phyloP scores from a whole-genome alignment of 2,329 filamentous ascomycete genomes.

The Botryotinia calthae region DNA sequence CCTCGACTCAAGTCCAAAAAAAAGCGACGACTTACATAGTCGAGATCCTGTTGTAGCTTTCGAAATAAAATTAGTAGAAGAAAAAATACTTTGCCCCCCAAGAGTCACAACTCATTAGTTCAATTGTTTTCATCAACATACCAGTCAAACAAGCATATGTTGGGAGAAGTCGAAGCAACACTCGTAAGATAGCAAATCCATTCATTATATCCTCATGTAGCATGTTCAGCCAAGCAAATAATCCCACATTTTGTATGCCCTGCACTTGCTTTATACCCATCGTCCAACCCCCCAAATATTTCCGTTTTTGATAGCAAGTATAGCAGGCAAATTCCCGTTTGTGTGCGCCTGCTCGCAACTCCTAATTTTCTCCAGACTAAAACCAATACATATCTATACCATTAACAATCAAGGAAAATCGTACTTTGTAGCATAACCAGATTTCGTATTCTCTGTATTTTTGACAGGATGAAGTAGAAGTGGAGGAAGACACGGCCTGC shows the following conservation, averaged over 20 bases:
- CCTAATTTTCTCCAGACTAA: background rate
- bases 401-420: background rate
- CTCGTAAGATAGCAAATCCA: background rate
- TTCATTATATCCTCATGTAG: background rate
- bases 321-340: background rate
- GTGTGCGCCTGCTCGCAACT: background rate
- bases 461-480: constrained; percentile 61
- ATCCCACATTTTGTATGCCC: background rate
- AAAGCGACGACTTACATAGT: rapidly evolving
- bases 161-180: background rate
- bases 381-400: background rate
- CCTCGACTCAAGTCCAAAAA: rapidly evolving
- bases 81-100: too few relatives aligned
- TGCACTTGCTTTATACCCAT: background rate
- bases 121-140: too few relatives aligned
- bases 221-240: background rate
- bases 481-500: constrained; percentile 56
- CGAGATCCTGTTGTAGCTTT: background rate
- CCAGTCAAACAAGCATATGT: too few relatives aligned
- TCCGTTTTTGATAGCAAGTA: background rate
- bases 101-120: too few relatives aligned
- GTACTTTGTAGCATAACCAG: constrained; percentile 3
- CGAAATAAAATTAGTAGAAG: too few relatives aligned
- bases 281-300: too few relatives aligned
- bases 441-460: constrained; percentile 46